Evolutionary conservation across 441 rosid genomes (phyloP).

Genomic region (Populus hybrid): DNA sequence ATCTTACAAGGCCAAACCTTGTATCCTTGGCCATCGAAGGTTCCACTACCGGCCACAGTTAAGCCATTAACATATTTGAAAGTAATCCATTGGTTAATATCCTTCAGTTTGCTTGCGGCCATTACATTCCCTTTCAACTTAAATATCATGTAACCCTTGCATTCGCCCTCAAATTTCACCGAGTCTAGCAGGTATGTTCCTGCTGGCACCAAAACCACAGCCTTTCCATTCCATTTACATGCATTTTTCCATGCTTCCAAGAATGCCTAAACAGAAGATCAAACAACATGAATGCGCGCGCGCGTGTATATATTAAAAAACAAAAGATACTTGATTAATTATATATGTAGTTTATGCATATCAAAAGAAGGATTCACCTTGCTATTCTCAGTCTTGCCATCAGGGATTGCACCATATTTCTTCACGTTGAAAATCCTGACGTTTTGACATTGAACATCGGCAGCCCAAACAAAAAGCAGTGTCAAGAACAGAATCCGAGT

Average conservation of each 20-base stretch:
- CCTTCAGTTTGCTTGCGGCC: slow-evolving; percentile 32
- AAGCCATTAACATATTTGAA: slow-evolving; percentile 33
- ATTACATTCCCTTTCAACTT: slow-evolving; percentile 35
- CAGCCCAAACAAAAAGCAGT: background rate
- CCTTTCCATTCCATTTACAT: slow-evolving; percentile 30
- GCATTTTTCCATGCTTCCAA: slow-evolving; percentile 54
- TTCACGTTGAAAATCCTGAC: slow-evolving; percentile 27
- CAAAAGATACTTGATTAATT: background rate
- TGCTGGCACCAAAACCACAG: slow-evolving; percentile 35
- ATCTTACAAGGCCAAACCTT: slow-evolving; percentile 31
- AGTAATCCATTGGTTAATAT: slow-evolving; percentile 34
- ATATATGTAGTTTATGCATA: background rate
- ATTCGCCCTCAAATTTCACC: slow-evolving; percentile 48
- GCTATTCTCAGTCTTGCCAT: slow-evolving; percentile 24
- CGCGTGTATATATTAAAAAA: too few species aligned
- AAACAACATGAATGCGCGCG: background rate
- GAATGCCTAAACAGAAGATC: slow-evolving; percentile 37
- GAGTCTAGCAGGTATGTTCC: slow-evolving; percentile 40
- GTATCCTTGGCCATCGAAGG: slow-evolving; percentile 46
- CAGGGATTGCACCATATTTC: slow-evolving; percentile 32
- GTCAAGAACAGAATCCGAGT: slow-evolving; percentile 7
- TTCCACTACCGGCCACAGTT: slow-evolving; percentile 38
- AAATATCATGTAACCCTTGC: slow-evolving; percentile 39
- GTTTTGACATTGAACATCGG: background rate
- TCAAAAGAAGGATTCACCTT: slow-evolving; percentile 13